Base-by-base conservation (phyloP, 352 stramenopile species). In the Saprolegnia parasitica region DNA sequence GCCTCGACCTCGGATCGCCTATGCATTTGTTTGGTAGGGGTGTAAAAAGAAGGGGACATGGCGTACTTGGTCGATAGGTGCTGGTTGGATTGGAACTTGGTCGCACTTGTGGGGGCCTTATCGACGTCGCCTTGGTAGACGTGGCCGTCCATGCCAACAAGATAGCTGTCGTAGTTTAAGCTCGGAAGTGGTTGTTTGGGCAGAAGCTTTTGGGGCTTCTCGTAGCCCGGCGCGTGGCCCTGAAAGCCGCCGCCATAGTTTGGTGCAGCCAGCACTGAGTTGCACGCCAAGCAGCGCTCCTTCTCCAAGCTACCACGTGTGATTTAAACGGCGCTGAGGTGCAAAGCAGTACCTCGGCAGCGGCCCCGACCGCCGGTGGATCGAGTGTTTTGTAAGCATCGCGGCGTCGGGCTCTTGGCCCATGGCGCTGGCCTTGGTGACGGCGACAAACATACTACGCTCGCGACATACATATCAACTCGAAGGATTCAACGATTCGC, bases 131-230 rank as follows among this genome's bases (percentile, higher is more conserved):
- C 86, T 71, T 93, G 84, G 32, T 92, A 95, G 23, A 95, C 79
- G 56, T 90, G 84, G 16, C 84, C 86, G 72, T 93, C 84, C n/a
- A 91, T 77, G 18, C 86, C 86, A 15, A 95, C 73, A 29, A 95
- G 56, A 40, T 91, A 95, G 21, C 84, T 91, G 39, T 72, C 65
- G 47, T 45, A 66, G 37, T 72, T 54, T 21, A 65, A n/a, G 37
- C 65, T 72, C 5, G 52, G 56, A 21, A 65, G 57, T 9, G 26
- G 23, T 55, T 39, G 20, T 67, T 65, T 55, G 26, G 55, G 18
- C 20, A 54, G 42, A 57, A 52, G 35, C 32, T 35, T 23, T 15
- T 15, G 9, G 23, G 21, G 15, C 18, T 64, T 52, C 50, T 40
- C 35, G 10, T 72, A 57, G 20, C 45, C 65, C 6, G 40, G 46